Conservation (phyloP, 2,329 filamentous ascomycete species). For the Arthrobotrys sinensis region DNA sequence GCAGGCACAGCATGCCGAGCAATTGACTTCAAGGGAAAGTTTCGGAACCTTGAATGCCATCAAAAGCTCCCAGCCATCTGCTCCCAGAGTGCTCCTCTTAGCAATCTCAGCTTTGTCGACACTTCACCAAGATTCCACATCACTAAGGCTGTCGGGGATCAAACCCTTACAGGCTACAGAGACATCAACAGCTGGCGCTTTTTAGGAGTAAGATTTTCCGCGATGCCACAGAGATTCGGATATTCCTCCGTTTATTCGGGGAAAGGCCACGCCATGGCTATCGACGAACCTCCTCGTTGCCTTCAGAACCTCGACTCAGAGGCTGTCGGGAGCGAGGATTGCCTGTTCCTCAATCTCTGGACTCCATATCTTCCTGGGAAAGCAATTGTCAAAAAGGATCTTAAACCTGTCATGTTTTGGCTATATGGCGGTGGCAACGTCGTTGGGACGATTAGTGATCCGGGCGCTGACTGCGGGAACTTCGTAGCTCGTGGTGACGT, state of each 20-base stretch:
- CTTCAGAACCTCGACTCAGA: constrained; percentile 66
- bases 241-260: constrained; percentile 69
- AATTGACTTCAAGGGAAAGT: constrained; percentile 65
- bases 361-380: constrained; percentile 39
- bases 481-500: constrained; percentile 70
- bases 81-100: constrained; percentile 69
- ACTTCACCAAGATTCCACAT: constrained; percentile 67
- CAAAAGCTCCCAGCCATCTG: constrained; percentile 67
- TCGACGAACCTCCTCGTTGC: constrained; percentile 67
- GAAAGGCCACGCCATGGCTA: constrained; percentile 66
- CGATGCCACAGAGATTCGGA: constrained; percentile 69
- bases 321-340: constrained; percentile 69
- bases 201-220: constrained; percentile 70
- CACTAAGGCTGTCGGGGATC: constrained; percentile 67
- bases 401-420: constrained; percentile 71
- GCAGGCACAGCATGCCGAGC: constrained; percentile 46
- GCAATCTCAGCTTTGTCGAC: constrained; percentile 66
- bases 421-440: constrained; percentile 70
- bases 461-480: constrained; percentile 69
- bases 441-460: constrained; percentile 67
- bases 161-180: constrained; percentile 67
- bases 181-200: constrained; percentile 72
- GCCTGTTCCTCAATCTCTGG: constrained; percentile 70
- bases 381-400: constrained; percentile 62
- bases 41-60: constrained; percentile 60